Conservation (phyloP, 2,329 filamentous ascomycete species). For the Blumeriella jaapii region DNA sequence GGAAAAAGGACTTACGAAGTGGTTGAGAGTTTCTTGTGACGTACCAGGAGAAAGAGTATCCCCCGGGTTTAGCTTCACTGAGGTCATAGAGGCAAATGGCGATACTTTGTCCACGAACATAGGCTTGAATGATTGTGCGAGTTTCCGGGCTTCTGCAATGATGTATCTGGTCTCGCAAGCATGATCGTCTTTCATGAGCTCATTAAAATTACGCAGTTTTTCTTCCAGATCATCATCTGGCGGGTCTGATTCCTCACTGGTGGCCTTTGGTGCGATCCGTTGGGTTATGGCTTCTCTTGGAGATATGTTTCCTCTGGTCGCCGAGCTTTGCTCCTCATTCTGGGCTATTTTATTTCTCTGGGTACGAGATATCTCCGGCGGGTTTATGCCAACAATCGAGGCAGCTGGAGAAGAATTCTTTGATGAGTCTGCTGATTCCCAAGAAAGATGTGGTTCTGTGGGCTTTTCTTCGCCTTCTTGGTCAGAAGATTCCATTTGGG, state of each 20-base stretch:
- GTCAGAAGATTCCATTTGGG: too few relatives aligned
- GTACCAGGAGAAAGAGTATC: slow-evolving; percentile 3
- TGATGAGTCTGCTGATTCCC: too few relatives aligned
- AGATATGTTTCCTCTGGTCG: too few relatives aligned
- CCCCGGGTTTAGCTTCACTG: slow-evolving; percentile 4
- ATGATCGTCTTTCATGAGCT: slow-evolving; percentile 13
- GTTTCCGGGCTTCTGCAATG: slow-evolving; percentile 11
- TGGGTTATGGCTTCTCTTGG: slow-evolving; percentile 1
- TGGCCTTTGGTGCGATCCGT: background rate
- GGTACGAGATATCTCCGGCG: too few relatives aligned
- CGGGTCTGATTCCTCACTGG: too few relatives aligned
- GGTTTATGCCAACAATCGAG: too few relatives aligned
- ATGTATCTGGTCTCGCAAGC: slow-evolving; percentile 11
- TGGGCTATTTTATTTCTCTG: too few relatives aligned
- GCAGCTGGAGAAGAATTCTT: too few relatives aligned
- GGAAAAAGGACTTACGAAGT: slow-evolving; percentile 8
- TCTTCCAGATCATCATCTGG: slow-evolving; percentile 1
- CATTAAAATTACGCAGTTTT: slow-evolving; percentile 6
- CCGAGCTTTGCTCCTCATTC: too few relatives aligned
- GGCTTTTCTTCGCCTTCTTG: too few relatives aligned
- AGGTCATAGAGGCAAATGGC: slow-evolving; percentile 16
- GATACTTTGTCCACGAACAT: slow-evolving; percentile 12
- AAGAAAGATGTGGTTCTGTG: too few relatives aligned
- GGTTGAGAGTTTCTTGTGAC: slow-evolving; percentile 4
- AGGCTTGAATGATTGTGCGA: background rate